Percentiles rank a stretch among this genome's conserved stretches.
phyloP scores from a whole-genome alignment of 805 yeast species.

The Sugiyamaella smithiae region DNA sequence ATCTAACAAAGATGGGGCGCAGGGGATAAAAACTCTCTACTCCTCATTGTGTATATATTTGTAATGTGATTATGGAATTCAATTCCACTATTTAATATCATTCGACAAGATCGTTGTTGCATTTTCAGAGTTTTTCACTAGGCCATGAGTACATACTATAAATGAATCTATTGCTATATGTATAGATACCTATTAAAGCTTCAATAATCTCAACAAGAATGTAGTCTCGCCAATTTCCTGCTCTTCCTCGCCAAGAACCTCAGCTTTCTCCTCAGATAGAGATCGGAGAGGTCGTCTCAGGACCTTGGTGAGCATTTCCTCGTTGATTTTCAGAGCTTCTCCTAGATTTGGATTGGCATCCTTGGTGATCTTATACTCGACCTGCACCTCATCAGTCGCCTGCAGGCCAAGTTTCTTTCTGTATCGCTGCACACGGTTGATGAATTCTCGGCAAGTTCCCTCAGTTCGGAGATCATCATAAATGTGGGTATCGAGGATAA shows the following conservation, averaged over 20 bases:
- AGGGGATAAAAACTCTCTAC: not conserved
- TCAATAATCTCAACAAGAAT: slow-evolving; percentile 74
- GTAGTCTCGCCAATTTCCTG: slow-evolving; percentile 71
- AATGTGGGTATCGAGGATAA: slow-evolving; percentile 82
- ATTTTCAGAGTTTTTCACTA: no score
- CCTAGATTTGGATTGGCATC: slow-evolving; percentile 47
- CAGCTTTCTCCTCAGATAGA: slow-evolving; percentile 42
- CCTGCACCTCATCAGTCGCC: slow-evolving; percentile 91
- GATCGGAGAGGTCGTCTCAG: slow-evolving; percentile 56
- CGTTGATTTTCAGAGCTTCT: slow-evolving; percentile 59
- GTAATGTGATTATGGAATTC: no score
- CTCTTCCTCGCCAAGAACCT: slow-evolving; percentile 82
- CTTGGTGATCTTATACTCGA: slow-evolving; percentile 67
- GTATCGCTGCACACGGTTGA: slow-evolving; percentile 95
- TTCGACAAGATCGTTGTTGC: no score
- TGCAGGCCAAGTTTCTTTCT: slow-evolving; percentile 94
- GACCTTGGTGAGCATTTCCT: slow-evolving; percentile 68
- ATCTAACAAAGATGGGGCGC: not conserved
- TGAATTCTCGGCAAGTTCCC: slow-evolving; percentile 93
- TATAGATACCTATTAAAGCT: slow-evolving; percentile 35
- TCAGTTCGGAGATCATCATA: slow-evolving; percentile 88
- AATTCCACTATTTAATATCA: no score
- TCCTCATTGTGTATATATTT: not conserved
- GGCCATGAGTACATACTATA: no score
- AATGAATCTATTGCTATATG: not conserved